These are phyloP conservation scores for Penstemon eatonii DNA, from an alignment of 257 asterid genomes.

Conservation along the genomic window DNA sequence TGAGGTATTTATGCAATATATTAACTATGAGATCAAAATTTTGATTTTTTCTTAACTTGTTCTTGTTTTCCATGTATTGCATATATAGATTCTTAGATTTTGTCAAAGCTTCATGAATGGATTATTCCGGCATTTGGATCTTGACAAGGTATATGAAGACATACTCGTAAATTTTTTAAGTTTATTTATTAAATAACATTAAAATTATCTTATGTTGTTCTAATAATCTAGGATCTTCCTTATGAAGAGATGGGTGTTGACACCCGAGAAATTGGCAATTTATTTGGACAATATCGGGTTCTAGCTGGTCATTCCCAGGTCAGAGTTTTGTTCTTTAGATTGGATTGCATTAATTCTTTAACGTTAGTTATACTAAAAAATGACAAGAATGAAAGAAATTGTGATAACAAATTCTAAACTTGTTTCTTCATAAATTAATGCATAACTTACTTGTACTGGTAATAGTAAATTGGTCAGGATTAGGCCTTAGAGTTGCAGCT, in stretches of 20 bases:
- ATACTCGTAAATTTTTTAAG: slow-evolving; percentile 20
- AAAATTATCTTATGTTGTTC: slow-evolving; percentile 28
- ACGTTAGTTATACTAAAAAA: too few species aligned
- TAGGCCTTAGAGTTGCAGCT: slow-evolving; percentile 97
- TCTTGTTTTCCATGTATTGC: slow-evolving; percentile 23
- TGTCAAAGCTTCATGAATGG: slow-evolving; percentile 99
- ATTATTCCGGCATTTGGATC: slow-evolving; percentile 88
- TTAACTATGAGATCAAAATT: too few species aligned
- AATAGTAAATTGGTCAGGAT: slow-evolving; percentile 93
- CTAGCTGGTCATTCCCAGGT: slow-evolving; percentile 98
- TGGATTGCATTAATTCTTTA: too few species aligned
- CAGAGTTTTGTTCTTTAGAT: slow-evolving; percentile 14
- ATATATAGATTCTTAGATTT: slow-evolving; percentile 78
- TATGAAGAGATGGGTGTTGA: slow-evolving; percentile 99
- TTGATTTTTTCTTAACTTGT: not conserved
- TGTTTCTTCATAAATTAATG: not conserved
- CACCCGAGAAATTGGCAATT: slow-evolving; percentile 95
- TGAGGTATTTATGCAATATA: slow-evolving; percentile 49
- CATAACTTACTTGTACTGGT: slow-evolving; percentile 28
- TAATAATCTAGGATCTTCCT: slow-evolving; percentile 80
- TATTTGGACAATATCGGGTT: slow-evolving; percentile 93
- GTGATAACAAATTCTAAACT: not conserved
- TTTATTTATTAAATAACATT: slow-evolving; percentile 11
- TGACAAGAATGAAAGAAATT: too few species aligned
- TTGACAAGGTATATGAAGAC: slow-evolving; percentile 71